Conservation (phyloP, 352 stramenopile species). For the Phytophthora macrochlamydospora region DNA sequence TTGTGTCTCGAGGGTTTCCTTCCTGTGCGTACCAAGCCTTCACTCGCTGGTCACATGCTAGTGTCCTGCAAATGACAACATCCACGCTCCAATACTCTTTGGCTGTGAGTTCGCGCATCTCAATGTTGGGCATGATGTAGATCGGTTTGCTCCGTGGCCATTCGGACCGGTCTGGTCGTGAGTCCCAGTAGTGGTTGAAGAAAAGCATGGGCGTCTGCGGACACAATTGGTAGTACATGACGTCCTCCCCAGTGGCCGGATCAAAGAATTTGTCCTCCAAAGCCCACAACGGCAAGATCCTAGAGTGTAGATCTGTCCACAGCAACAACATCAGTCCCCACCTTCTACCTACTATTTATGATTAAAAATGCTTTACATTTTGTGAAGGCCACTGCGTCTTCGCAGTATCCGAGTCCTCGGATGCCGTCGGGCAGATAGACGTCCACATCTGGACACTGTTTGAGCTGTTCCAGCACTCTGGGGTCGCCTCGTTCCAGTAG, state of each 20-base stretch:
- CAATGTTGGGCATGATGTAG: conserved; percentile 55
- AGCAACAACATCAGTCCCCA: conserved; percentile 3
- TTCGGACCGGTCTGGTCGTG: not conserved
- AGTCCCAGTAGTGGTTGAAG: conserved; percentile 63
- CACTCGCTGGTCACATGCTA: conserved; percentile 45
- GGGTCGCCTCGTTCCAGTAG: conserved; percentile 34
- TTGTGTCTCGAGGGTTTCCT: conserved; percentile 35
- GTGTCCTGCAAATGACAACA: conserved; percentile 61
- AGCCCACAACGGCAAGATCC: conserved; percentile 39
- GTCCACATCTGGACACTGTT: conserved; percentile 48
- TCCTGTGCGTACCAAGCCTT: conserved; percentile 53
- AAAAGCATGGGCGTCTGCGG: conserved; percentile 47
- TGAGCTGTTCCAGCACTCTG: conserved; percentile 31
- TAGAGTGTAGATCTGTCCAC: conserved; percentile 31
- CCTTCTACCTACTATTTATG: not conserved
- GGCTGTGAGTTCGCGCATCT: conserved; percentile 57
- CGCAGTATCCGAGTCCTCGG: conserved; percentile 50
- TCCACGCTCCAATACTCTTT: conserved; percentile 57
- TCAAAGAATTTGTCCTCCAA: conserved; percentile 33
- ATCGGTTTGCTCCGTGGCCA: conserved; percentile 42
- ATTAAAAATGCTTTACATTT: conserved; percentile 32
- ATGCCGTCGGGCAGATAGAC: conserved; percentile 44
- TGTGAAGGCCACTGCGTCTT: conserved; percentile 49
- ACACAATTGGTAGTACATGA: conserved; percentile 63
- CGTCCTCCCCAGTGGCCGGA: conserved; percentile 8